Evolutionary conservation across 192 early-diverging fungal species (phyloP).

Genomic region (Mortierella hygrophila): DNA sequence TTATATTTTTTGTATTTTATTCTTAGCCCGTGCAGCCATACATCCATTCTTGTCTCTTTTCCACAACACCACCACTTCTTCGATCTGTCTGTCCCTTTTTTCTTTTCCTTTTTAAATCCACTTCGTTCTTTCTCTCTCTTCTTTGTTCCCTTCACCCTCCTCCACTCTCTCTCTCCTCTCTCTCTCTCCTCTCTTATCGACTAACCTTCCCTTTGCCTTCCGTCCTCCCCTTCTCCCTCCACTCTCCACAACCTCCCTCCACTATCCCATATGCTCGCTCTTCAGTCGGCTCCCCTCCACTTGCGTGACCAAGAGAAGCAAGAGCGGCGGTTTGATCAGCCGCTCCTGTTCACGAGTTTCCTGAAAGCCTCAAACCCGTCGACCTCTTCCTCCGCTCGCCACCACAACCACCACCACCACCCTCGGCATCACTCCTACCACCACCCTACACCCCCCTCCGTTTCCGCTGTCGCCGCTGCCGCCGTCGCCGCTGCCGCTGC

Average conservation of each 20-base stretch:
- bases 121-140: constrained; percentile 5
- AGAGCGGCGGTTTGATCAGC: constrained; percentile 47
- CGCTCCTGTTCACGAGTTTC: constrained; percentile 31
- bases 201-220: background rate
- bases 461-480: background rate
- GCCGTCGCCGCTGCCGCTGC: background rate
- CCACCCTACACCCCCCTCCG: constrained; percentile 10
- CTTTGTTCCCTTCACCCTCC: background rate
- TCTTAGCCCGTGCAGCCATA: constrained; percentile 3
- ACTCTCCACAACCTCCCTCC: background rate
- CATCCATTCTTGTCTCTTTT: background rate
- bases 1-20: background rate
- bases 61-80: constrained; percentile 1
- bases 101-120: background rate
- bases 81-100: constrained; percentile 14
- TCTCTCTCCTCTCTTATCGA: constrained; percentile 16
- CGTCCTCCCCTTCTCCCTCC: background rate
- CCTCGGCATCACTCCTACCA: constrained; percentile 50
- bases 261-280: constrained; percentile 37
- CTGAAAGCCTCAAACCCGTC: background rate
- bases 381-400: background rate
- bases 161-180: background rate
- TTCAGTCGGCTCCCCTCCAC: constrained; percentile 55
- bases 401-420: constrained; percentile 17
- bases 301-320: constrained; percentile 53